phyloP scores from a whole-genome alignment of 2,329 filamentous ascomycete genomes.

The Fusarium hostae region DNA sequence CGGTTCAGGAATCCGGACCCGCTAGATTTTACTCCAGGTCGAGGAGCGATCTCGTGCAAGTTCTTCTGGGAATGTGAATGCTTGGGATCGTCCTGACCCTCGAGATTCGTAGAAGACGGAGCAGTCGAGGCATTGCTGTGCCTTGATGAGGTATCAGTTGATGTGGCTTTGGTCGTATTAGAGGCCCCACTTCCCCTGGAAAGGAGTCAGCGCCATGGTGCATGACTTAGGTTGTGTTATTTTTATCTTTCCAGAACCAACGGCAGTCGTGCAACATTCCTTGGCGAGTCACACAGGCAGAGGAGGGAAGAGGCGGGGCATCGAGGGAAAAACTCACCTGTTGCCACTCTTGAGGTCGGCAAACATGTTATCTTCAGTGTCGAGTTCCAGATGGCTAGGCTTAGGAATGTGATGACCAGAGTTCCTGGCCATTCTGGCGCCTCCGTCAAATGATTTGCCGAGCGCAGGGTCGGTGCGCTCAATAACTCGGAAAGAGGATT shows the following conservation, averaged over 20 bases:
- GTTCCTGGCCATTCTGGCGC: slow-evolving; percentile 56
- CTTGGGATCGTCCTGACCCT: slow-evolving; percentile 45
- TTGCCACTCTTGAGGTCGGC: slow-evolving; percentile 64
- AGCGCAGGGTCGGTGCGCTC: slow-evolving; percentile 60
- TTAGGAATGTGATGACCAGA: slow-evolving; percentile 52
- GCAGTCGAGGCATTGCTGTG: slow-evolving; percentile 72
- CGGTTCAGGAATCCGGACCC: slow-evolving; percentile 64
- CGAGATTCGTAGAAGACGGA: slow-evolving; percentile 64
- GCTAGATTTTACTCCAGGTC: slow-evolving; percentile 60
- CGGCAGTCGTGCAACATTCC: slow-evolving; percentile 30
- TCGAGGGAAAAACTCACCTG: slow-evolving; percentile 58
- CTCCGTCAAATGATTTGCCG: slow-evolving; percentile 63
- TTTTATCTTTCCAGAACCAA: slow-evolving; percentile 39
- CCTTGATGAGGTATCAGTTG: slow-evolving; percentile 69
- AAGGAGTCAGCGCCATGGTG: slow-evolving; percentile 51
- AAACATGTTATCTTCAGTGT: slow-evolving; percentile 69
- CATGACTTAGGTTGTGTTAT: slow-evolving; percentile 43
- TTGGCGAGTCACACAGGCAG: slow-evolving; percentile 36
- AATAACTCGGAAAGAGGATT: slow-evolving; percentile 68
- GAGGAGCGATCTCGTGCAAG: slow-evolving; percentile 50
- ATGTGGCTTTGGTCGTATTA: slow-evolving; percentile 69
- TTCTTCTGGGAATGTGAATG: slow-evolving; percentile 50
- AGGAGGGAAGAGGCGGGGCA: slow-evolving; percentile 20
- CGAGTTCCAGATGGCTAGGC: slow-evolving; percentile 51
- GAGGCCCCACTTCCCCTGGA: slow-evolving; percentile 68